Conservation (phyloP, 2,329 filamentous ascomycete species). For the Claviceps sp. region DNA sequence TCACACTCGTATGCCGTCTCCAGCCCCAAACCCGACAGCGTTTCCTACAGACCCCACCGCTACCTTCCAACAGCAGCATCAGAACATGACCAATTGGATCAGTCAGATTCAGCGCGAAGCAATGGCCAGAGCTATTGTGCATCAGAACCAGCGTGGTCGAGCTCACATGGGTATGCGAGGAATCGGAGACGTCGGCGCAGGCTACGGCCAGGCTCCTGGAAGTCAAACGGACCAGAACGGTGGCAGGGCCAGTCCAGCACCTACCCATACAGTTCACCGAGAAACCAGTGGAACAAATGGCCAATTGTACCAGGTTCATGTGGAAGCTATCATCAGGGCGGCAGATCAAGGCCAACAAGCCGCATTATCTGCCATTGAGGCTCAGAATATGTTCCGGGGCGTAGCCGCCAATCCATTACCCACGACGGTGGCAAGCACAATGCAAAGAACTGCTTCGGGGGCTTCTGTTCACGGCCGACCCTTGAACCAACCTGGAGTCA, state of each 20-base stretch:
- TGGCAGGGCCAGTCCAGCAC: slow-evolving; percentile 12
- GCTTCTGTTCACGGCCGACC: slow-evolving; percentile 26
- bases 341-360: slow-evolving; percentile 10
- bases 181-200: slow-evolving; percentile 20
- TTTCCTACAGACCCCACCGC: slow-evolving; percentile 16
- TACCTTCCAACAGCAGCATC: slow-evolving; percentile 25
- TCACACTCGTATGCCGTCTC: slow-evolving; percentile 19
- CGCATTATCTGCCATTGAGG: slow-evolving; percentile 27
- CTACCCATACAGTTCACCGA: slow-evolving; percentile 18
- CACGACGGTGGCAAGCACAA: slow-evolving; percentile 33
- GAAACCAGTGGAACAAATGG: slow-evolving; percentile 21
- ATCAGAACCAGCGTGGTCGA: slow-evolving; percentile 29
- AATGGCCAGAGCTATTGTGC: slow-evolving; percentile 25
- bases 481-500: slow-evolving; percentile 26
- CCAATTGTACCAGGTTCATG: slow-evolving; percentile 21
- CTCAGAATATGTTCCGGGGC: slow-evolving; percentile 31
- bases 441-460: slow-evolving; percentile 37
- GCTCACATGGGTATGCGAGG: slow-evolving; percentile 27
- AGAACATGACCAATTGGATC: slow-evolving; percentile 31
- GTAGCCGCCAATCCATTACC: slow-evolving; percentile 32
- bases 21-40: slow-evolving; percentile 8
- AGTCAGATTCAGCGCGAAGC: slow-evolving; percentile 34
- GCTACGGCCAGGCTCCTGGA: slow-evolving; percentile 6
- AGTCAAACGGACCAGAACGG: slow-evolving; percentile 13
- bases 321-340: slow-evolving; percentile 20